Evolutionary conservation across 306 rosid genomes (phyloP).

Genomic region (Pueraria montana): DNA sequence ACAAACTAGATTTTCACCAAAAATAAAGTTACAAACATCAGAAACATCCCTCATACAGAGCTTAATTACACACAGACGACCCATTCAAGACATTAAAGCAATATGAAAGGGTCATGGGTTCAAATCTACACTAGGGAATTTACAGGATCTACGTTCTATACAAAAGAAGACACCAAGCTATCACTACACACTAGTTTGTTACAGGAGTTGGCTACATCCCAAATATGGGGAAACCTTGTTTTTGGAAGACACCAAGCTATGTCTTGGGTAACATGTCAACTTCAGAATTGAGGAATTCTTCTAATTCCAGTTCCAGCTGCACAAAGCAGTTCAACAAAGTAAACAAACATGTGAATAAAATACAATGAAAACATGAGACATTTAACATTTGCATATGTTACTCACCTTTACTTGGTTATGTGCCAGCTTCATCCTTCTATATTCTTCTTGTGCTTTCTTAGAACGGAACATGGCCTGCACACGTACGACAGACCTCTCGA

Average conservation of each 20-base stretch:
- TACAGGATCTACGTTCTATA: conserved; percentile 69
- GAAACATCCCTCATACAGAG: conserved; percentile 29
- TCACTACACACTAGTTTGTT: conserved; percentile 45
- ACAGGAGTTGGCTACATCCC: conserved; percentile 38
- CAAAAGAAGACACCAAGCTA: conserved; percentile 42
- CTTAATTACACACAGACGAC: conserved; percentile 33
- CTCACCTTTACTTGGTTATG: conserved; percentile 75
- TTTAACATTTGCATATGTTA: conserved; percentile 18
- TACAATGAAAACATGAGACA: conserved; percentile 6
- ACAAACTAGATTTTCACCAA: conserved; percentile 13
- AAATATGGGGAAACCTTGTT: conserved; percentile 16
- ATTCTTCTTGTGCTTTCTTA: conserved; percentile 91
- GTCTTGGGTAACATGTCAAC: conserved; percentile 49
- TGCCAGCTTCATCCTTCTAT: conserved; percentile 84
- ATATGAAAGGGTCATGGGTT: conserved; percentile 48
- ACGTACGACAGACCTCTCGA: conserved; percentile 79
- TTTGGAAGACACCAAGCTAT: conserved; percentile 23
- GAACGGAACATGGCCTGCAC: conserved; percentile 97
- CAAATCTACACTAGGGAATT: conserved; percentile 53
- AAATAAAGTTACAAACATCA: conserved; percentile 12
- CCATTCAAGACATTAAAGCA: conserved; percentile 49
- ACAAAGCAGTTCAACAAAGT: conserved; percentile 45
- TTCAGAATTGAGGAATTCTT: conserved; percentile 66
- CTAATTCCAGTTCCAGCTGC: conserved; percentile 79
- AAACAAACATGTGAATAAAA: conserved; percentile 20